Percentiles rank a stretch among this genome's conserved stretches.
These are phyloP conservation scores for Harringtonia aguacate DNA, from an alignment of 2,329 filamentous ascomycete species.

Conservation along the genomic window DNA sequence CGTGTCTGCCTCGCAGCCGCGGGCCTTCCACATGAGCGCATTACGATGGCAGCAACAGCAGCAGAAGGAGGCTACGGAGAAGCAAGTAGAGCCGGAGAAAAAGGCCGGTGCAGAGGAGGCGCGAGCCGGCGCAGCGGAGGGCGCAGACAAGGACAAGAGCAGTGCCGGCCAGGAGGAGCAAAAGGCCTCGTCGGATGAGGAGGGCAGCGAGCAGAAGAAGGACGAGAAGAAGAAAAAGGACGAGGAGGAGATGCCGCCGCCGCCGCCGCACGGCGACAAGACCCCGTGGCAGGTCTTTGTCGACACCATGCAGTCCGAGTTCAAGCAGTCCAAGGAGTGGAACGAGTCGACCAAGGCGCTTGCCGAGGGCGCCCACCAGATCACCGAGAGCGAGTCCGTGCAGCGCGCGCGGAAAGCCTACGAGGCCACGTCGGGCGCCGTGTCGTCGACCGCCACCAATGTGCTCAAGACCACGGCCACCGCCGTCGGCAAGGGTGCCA, in stretches of 20 bases:
- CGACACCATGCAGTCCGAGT: slow-evolving; percentile 88
- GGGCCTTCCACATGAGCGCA: slow-evolving; percentile 23
- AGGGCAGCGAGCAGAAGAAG: slow-evolving; percentile 35
- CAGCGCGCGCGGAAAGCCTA: slow-evolving; percentile 79
- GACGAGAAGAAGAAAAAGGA: slow-evolving; percentile 36
- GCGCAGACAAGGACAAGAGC: slow-evolving; percentile 22
- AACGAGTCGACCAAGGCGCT: slow-evolving; percentile 97
- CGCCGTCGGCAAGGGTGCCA: slow-evolving; percentile 79
- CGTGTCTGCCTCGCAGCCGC: slow-evolving; percentile 16
- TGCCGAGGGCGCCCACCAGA: slow-evolving; percentile 77
- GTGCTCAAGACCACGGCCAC: slow-evolving; percentile 79
- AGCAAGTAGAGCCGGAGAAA: slow-evolving; percentile 16
- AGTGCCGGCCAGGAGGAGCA: slow-evolving; percentile 21
- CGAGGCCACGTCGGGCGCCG: slow-evolving; percentile 73
- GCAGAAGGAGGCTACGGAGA: slow-evolving; percentile 19
- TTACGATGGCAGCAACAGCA: slow-evolving; percentile 15
- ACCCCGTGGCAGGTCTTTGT: slow-evolving; percentile 98
- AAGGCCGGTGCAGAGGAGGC: slow-evolving; percentile 23
- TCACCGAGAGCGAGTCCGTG: slow-evolving; percentile 86
- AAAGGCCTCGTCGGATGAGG: slow-evolving; percentile 21
- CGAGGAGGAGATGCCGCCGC: slow-evolving; percentile 64
- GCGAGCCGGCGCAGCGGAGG: slow-evolving; percentile 28
- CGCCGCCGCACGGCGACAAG: slow-evolving; percentile 96
- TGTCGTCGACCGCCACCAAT: slow-evolving; percentile 65
- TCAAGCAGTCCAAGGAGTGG: slow-evolving; percentile 97